Conservation (phyloP, 805 yeast genomes). For the Torulaspora microellipsoides region DNA sequence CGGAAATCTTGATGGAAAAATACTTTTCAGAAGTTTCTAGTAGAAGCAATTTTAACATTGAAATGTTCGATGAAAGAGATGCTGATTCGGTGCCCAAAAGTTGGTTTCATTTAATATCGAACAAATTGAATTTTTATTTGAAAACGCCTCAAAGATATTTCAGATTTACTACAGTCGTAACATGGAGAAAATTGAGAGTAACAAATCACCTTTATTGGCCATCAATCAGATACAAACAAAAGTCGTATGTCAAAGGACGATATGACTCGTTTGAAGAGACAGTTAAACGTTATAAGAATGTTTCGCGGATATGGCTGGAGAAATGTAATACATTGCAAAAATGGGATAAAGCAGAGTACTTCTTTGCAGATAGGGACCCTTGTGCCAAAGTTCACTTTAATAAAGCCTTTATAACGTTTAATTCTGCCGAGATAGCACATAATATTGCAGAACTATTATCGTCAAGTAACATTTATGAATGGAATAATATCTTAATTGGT, state of each 20-base stretch:
- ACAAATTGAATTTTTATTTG: slow-evolving; percentile 3
- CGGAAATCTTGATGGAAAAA: slow-evolving; percentile 32
- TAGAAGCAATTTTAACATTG: not conserved
- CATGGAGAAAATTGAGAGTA: not conserved
- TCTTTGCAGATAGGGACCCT: slow-evolving; percentile 3
- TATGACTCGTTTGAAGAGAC: slow-evolving; percentile 6
- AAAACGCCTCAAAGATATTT: slow-evolving; percentile 5
- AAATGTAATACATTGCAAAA: slow-evolving; percentile 5
- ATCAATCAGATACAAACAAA: not conserved
- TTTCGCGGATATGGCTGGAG: slow-evolving; percentile 5
- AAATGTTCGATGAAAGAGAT: no score
- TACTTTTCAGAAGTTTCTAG: slow-evolving; percentile 17
- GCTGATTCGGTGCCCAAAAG: slow-evolving; percentile 8
- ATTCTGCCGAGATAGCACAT: slow-evolving; percentile 51
- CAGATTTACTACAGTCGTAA: not conserved
- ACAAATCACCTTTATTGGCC: not conserved
- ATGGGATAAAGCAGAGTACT: slow-evolving; percentile 4
- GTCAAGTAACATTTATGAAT: slow-evolving; percentile 39
- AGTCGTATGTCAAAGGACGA: slow-evolving; percentile 2
- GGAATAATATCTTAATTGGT: slow-evolving; percentile 45
- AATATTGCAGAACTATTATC: slow-evolving; percentile 58
- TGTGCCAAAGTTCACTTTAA: slow-evolving; percentile 18
- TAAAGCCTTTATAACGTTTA: slow-evolving; percentile 61
- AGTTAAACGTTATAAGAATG: slow-evolving; percentile 4
- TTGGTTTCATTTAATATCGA: slow-evolving; percentile 4